Percentiles rank a stretch among this genome's conserved stretches.
These are phyloP conservation scores for Trichoderma atroviride DNA, from an alignment of 2,329 filamentous ascomycete species.

Conservation along the genomic window DNA sequence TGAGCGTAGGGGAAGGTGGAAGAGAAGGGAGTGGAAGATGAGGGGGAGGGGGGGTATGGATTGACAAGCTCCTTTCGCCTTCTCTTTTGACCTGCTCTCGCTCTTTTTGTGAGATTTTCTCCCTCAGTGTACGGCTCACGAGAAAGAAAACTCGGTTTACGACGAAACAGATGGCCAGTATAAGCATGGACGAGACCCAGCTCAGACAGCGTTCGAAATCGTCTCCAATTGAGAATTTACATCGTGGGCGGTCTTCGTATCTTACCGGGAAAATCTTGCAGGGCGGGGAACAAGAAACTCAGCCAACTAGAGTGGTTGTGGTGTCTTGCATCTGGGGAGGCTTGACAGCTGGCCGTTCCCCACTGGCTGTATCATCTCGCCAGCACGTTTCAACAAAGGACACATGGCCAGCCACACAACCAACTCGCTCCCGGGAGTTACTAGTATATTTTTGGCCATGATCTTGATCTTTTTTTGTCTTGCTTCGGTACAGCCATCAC, in stretches of 20 bases:
- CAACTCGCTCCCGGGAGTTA: slow-evolving; percentile 24
- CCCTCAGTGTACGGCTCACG: not conserved
- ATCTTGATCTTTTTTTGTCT: slow-evolving; percentile 28
- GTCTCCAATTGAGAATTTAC: slow-evolving; percentile 11
- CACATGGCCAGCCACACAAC: slow-evolving; percentile 43
- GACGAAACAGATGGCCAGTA: slow-evolving; percentile 10
- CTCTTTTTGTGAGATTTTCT: not conserved
- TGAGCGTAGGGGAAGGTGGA: slow-evolving; percentile 17
- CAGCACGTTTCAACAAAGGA: slow-evolving; percentile 43
- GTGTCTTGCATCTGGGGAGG: slow-evolving; percentile 31
- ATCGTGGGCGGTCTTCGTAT: slow-evolving; percentile 20
- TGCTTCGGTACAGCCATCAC: slow-evolving; percentile 25
- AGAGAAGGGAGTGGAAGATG: not conserved
- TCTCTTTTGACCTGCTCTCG: slow-evolving; percentile 1
- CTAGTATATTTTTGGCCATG: slow-evolving; percentile 29
- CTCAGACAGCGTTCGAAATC: slow-evolving; percentile 8
- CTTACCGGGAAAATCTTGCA: slow-evolving; percentile 23
- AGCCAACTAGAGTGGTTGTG: slow-evolving; percentile 28
- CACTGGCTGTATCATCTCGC: slow-evolving; percentile 37
- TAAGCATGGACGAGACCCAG: slow-evolving; percentile 9
- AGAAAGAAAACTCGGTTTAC: not conserved
- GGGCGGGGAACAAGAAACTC: slow-evolving; percentile 24
- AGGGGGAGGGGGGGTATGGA: slow-evolving; percentile 23
- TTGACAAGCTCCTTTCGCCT: slow-evolving; percentile 16
- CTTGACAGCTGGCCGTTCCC: slow-evolving; percentile 39